Evolutionary conservation across 305 asterid species (phyloP).

Genomic region (Striga hermonthica): DNA sequence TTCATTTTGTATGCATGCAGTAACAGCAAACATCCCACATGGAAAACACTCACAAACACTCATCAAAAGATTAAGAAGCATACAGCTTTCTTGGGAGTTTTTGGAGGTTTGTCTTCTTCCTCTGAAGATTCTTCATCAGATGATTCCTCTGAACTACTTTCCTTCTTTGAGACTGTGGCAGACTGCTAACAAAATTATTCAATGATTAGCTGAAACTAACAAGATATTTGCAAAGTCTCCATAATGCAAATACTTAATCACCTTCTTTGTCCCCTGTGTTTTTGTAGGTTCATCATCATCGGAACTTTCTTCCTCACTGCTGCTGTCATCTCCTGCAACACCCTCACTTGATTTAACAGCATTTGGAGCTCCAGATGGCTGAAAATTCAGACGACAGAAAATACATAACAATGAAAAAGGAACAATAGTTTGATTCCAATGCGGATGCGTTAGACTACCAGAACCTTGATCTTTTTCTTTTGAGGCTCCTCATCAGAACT

Average conservation of each 20-base stretch:
- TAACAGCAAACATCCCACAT: not conserved
- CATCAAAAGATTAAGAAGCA: not conserved
- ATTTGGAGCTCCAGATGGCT: too few relatives aligned
- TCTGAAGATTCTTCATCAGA: conserved; percentile 3
- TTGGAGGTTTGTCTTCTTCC: not conserved
- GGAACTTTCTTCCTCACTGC: too few relatives aligned
- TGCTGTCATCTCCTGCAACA: too few relatives aligned
- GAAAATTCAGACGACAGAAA: too few relatives aligned
- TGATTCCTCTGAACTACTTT: not conserved
- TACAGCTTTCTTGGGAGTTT: not conserved
- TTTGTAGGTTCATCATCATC: too few relatives aligned
- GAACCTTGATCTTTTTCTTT: conserved; percentile 42
- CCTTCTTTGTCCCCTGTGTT: too few relatives aligned
- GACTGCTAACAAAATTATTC: not conserved
- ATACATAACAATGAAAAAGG: too few relatives aligned
- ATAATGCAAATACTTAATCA: not conserved
- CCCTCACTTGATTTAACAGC: too few relatives aligned
- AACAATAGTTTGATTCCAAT: too few relatives aligned
- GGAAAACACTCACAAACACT: not conserved
- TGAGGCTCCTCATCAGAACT: conserved; percentile 53
- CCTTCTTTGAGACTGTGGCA: conserved; percentile 1
- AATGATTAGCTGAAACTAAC: not conserved
- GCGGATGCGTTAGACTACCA: conserved; percentile 12
- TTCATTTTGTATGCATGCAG: not conserved
- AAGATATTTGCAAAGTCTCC: not conserved